Evolutionary conservation across 495 filamentous ascomycete species (phyloP).

Genomic region (Neurospora sp.): DNA sequence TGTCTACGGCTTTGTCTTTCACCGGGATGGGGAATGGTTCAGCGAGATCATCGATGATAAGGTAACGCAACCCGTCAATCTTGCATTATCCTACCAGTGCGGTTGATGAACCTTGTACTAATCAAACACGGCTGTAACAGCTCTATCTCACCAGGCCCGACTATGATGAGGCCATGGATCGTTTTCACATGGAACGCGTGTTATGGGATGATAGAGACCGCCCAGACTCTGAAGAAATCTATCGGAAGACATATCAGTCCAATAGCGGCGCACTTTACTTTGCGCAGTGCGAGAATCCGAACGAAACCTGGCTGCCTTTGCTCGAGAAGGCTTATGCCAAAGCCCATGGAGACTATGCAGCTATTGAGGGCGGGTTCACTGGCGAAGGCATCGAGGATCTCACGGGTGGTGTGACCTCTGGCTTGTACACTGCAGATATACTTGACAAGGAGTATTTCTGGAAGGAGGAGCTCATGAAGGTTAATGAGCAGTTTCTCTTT

Average conservation of each 20-base stretch:
- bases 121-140: conserved; percentile 1
- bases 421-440: conserved; percentile 71
- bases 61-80: conserved; percentile 1
- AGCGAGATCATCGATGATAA: conserved; percentile 76
- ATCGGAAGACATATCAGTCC: conserved; percentile 63
- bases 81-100: not conserved
- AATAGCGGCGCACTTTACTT: conserved; percentile 71
- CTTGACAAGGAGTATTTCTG: conserved; percentile 84
- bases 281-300: conserved; percentile 71
- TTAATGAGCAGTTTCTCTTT: conserved; percentile 83
- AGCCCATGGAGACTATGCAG: conserved; percentile 76
- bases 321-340: conserved; percentile 97
- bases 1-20: conserved; percentile 91
- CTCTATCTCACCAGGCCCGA: conserved; percentile 75
- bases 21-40: conserved; percentile 88
- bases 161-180: conserved; percentile 51
- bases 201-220: conserved; percentile 65
- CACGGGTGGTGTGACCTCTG: conserved; percentile 81
- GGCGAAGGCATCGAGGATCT: conserved; percentile 90
- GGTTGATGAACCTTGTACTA: not conserved
- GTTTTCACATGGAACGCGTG: conserved; percentile 42
- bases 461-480: conserved; percentile 73
- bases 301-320: conserved; percentile 91
- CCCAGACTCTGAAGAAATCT: conserved; percentile 66
- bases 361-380: conserved; percentile 78